These are phyloP conservation scores for Dactylellina parvicollis DNA, from an alignment of 2,329 filamentous ascomycete genomes.

Conservation along the genomic window DNA sequence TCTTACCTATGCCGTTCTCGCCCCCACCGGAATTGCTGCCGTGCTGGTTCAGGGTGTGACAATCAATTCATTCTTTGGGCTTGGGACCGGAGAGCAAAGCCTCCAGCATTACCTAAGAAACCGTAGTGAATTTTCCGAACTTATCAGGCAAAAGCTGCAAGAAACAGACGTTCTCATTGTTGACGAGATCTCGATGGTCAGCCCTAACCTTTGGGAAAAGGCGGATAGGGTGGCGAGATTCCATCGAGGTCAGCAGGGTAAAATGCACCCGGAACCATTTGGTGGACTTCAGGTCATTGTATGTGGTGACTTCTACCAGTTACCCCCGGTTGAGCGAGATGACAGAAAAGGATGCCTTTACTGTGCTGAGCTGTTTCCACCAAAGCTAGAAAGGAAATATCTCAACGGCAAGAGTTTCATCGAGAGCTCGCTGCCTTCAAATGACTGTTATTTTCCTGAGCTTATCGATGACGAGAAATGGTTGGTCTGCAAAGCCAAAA, in stretches of 20 bases:
- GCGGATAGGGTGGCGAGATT: conserved; percentile 65
- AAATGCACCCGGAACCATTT: conserved; percentile 58
- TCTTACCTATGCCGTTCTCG: conserved; percentile 65
- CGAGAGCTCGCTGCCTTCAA: neutral
- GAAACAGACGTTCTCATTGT: conserved; percentile 69
- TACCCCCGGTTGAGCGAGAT: conserved; percentile 66
- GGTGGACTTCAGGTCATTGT: conserved; percentile 68
- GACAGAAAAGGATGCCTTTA: conserved; percentile 64
- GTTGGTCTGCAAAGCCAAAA: conserved; percentile 34
- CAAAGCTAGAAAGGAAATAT: conserved; percentile 30
- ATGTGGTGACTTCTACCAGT: conserved; percentile 71
- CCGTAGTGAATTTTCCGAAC: conserved; percentile 7
- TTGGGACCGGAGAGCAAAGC: conserved; percentile 64
- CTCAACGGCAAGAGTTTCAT: conserved; percentile 24
- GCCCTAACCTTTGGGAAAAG: conserved; percentile 64
- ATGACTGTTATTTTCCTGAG: conserved; percentile 44
- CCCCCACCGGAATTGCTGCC: conserved; percentile 71
- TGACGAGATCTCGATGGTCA: conserved; percentile 73
- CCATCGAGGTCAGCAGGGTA: conserved; percentile 12
- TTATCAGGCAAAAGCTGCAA: conserved; percentile 60
- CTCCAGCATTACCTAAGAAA: conserved; percentile 48
- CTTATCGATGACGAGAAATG: conserved; percentile 39
- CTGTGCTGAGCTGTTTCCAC: conserved; percentile 23
- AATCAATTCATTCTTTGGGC: conserved; percentile 69
- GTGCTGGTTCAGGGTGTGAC: conserved; percentile 69